Evolutionary conservation across 108 stramenopile species (phyloP).

Genomic region (Cyclotella cryptica): DNA sequence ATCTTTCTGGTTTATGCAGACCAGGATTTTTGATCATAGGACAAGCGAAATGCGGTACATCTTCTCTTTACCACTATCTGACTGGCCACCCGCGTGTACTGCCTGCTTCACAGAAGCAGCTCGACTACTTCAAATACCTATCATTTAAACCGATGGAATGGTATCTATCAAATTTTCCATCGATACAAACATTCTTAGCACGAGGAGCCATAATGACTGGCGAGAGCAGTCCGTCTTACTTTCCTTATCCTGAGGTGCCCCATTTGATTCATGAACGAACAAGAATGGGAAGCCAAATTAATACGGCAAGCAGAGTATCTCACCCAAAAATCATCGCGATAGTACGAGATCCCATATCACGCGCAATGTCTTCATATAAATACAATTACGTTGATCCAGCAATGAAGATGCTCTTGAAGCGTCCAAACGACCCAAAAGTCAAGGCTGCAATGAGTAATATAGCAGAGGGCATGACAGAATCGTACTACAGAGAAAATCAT

Average conservation of each 20-base stretch:
- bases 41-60: conserved; percentile 91
- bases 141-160: conserved; percentile 53
- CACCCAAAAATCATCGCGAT: conserved; percentile 62
- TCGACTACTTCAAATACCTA: conserved; percentile 78
- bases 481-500: conserved; percentile 65
- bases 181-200: conserved; percentile 64
- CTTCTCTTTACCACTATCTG: conserved; percentile 76
- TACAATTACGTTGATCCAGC: conserved; percentile 82
- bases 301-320: not conserved
- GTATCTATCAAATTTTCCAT: conserved; percentile 84
- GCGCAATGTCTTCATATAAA: conserved; percentile 71
- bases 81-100: conserved; percentile 77
- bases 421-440: conserved; percentile 6
- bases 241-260: conserved; percentile 51
- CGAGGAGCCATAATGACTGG: conserved; percentile 82
- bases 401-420: conserved; percentile 47
- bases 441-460: conserved; percentile 17
- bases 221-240: conserved; percentile 82
- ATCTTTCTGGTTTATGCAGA: conserved; percentile 65
- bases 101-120: conserved; percentile 83
- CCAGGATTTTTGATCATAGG: conserved; percentile 90
- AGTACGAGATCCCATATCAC: conserved; percentile 73
- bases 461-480: conserved; percentile 35
- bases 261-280: conserved; percentile 23
- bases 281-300: conserved; percentile 5